Base-by-base conservation (phyloP, 495 filamentous ascomycete genomes). In the Usnea hakonensis region DNA sequence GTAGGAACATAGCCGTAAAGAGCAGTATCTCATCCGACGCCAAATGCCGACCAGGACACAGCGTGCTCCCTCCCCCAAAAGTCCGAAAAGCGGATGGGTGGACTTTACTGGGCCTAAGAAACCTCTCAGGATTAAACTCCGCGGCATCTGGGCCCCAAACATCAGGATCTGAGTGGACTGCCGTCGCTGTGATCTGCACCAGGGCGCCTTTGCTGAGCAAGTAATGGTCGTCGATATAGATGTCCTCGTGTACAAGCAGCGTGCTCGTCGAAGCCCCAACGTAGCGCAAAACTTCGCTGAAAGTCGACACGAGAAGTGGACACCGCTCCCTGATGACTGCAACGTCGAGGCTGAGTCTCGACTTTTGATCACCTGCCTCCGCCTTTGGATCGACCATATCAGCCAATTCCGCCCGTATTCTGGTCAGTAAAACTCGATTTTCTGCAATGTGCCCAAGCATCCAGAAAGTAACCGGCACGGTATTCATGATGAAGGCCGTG, bases 81-180 rank as follows among this genome's bases (percentile, higher is more conserved):
- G 21, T 60, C 19, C 63, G n/a, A n/a, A 76, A 77, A 4, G 68
- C 74, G 21, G 66, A 65, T 17, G 68, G 28, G 52, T 43, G 40
- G 5, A 43, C 40, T 43, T 43, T 43, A 19, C 17, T 43, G 2
- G 40, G 40, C 40, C 21, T 43, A 13, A 55, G 52, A n/a, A 30
- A 55, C 10, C 52, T 16, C 14, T 32, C 28, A 4, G 52, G 52
- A 36, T 55, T n/a, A 23, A 55, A 55, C n/a, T n/a, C 19, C 28
- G 28, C 19, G 4, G 52, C 52, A 23, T 55, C 21, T 10, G 52
- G 28, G 52, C 52, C 52, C 52, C 52, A 55, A 10, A 55, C 21
- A 30, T 55, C 52, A 10, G 23, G 52, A 16, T 32, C 33, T 5
- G 28, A 32, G 52, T 55, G 52, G 28, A 36, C 21, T 2, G 33